Conservation (phyloP, 768 basidiomycete species). For the Lentinula edodes region DNA sequence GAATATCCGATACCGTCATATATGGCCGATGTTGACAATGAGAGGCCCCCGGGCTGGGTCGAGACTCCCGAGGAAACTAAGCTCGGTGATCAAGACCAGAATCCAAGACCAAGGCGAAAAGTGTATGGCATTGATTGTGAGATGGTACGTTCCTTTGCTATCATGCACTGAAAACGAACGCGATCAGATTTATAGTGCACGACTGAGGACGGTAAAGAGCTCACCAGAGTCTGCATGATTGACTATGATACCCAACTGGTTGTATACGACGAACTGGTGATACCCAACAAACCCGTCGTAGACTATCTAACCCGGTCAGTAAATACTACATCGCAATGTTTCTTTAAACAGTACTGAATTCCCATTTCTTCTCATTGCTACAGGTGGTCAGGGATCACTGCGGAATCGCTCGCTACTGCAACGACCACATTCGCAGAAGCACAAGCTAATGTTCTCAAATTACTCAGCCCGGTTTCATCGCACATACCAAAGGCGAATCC, state of each 20-base stretch:
- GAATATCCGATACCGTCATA: constrained; percentile 90
- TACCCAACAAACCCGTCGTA: constrained; percentile 73
- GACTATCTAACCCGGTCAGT: constrained; percentile 90
- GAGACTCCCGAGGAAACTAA: constrained; percentile 60
- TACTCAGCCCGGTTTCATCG: constrained; percentile 42
- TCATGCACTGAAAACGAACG: not conserved
- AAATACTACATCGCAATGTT: not conserved
- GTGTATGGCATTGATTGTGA: constrained; percentile 94
- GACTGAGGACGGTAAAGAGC: constrained; percentile 86
- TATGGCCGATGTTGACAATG: constrained; percentile 57
- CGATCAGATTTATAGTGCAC: constrained; percentile 52
- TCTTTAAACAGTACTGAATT: not conserved
- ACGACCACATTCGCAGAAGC: constrained; percentile 79
- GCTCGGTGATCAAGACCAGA: constrained; percentile 21
- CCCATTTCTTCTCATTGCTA: not conserved
- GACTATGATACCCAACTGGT: constrained; percentile 69
- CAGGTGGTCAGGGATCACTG: constrained; percentile 94
- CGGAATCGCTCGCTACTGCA: constrained; percentile 56
- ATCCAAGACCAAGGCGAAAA: constrained; percentile 29
- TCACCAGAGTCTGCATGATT: constrained; percentile 81
- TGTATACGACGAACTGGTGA: constrained; percentile 86
- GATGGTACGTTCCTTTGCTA: constrained; percentile 57
- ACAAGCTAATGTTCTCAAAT: constrained; percentile 60
- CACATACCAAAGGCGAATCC: constrained; percentile 31
- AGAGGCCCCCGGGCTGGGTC: constrained; percentile 68